These are phyloP conservation scores for Cornus controversa DNA, from an alignment of 148 eudicot species.

Conservation along the genomic window DNA sequence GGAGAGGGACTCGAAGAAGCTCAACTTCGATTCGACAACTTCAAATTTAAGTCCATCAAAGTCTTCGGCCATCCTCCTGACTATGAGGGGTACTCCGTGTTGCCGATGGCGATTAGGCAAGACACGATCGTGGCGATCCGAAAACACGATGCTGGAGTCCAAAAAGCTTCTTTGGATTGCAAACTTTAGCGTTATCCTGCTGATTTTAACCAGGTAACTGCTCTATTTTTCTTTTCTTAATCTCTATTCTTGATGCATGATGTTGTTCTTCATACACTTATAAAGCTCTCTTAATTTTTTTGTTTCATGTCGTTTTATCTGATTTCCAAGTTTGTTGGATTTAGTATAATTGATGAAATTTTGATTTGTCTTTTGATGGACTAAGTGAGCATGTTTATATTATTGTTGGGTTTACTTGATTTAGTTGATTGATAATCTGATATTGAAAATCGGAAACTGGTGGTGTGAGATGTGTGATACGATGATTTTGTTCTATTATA, in stretches of 20 bases:
- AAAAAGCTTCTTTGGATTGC: constrained; percentile 61
- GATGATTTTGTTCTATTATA: too few species aligned
- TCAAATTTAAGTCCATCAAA: constrained; percentile 65
- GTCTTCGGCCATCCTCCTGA: constrained; percentile 65
- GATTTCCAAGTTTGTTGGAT: background rate
- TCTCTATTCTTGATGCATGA: background rate
- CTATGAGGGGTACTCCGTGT: constrained; percentile 92
- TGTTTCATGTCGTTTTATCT: too few species aligned
- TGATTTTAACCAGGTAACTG: constrained; percentile 69
- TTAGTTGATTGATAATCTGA: background rate
- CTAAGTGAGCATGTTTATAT: too few species aligned
- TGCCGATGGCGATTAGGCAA: constrained; percentile 92
- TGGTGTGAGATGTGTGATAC: background rate
- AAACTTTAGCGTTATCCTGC: constrained; percentile 79
- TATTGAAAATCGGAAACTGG: background rate
- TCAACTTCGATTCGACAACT: constrained; percentile 49
- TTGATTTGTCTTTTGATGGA: too few species aligned
- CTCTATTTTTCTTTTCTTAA: background rate
- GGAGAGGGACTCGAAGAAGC: constrained; percentile 82
- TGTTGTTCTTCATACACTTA: background rate
- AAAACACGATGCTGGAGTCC: constrained; percentile 40
- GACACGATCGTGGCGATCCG: constrained; percentile 85
- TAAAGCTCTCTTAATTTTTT: too few species aligned
- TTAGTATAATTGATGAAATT: background rate
- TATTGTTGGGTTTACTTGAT: background rate